phyloP scores from a whole-genome alignment of 2,329 filamentous ascomycete genomes.

The Dactylellina haptotyla region DNA sequence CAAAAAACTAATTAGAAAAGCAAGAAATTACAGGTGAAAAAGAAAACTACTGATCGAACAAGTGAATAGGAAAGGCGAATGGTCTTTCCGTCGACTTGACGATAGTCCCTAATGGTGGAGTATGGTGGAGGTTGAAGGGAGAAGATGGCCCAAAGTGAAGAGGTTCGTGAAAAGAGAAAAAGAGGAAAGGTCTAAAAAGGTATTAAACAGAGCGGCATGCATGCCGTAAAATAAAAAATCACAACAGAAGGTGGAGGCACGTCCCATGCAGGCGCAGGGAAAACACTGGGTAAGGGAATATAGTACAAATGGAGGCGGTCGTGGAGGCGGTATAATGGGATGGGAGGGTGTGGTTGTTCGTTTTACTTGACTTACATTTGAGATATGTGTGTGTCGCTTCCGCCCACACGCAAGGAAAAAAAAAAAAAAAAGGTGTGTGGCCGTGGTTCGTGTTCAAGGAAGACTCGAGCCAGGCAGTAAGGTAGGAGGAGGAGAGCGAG shows the following conservation, averaged over 20 bases:
- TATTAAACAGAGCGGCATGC: slow-evolving; percentile 49
- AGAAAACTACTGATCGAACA: slow-evolving; percentile 38
- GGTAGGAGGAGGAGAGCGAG: slow-evolving; percentile 2
- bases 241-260: slow-evolving; percentile 21
- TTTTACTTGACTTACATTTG: slow-evolving; percentile 51
- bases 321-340: slow-evolving; percentile 30
- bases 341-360: slow-evolving; percentile 14
- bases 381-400: slow-evolving; percentile 36
- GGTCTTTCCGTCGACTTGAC: slow-evolving; percentile 52
- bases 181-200: slow-evolving; percentile 49
- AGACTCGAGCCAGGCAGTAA: slow-evolving; percentile 20
- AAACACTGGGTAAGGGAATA: slow-evolving; percentile 49
- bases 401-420: slow-evolving; percentile 23
- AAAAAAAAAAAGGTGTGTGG: slow-evolving; percentile 10
- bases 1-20: slow-evolving; percentile 10
- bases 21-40: slow-evolving; percentile 30
- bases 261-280: slow-evolving; percentile 51
- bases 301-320: slow-evolving; percentile 32
- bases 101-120: slow-evolving; percentile 46
- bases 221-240: slow-evolving; percentile 49
- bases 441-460: slow-evolving; percentile 41
- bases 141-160: slow-evolving; percentile 53
- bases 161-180: slow-evolving; percentile 33
- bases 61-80: slow-evolving; percentile 50
- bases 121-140: slow-evolving; percentile 57